Evolutionary conservation across 2,329 filamentous ascomycete genomes (phyloP), one percentile per base, ranked within the genome.

Genomic region (Pseudomassariella vexata): DNA sequence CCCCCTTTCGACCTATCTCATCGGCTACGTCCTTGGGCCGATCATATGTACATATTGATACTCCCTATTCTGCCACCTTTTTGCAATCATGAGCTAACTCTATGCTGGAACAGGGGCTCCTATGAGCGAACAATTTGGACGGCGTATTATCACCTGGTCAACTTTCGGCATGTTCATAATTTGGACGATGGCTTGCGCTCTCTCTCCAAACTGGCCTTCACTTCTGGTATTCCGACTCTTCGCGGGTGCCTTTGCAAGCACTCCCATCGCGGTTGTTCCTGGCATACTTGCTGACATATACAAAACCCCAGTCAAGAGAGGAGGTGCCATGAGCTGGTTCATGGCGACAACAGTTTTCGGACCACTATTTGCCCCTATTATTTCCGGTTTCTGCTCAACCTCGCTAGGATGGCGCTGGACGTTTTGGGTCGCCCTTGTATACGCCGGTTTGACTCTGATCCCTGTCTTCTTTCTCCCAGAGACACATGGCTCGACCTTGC

Each of bases 381-480:
- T 81, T 15, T 76, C 75, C 1, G 81, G 79, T 8, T 84, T 71
- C 54, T 69, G 74, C 23, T 63, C 73, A 1, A 50, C 63, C 2
- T 66, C 63, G 2, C 67, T 82, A 17, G 72, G 70, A 17, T 85
- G 81, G 82, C 68, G 76, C 24, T 85, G 81, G 82, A 59, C 70
- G 2, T 84, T 84, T 48, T 85, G 80, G 73, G 68, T 86, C 16
- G 79, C 65, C 10, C 62, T 85, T 11, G 82, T 88, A 12, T 65
- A 85, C 34, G 82, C 82, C 3, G 80, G 72, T 17, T 56, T 58
- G 1, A 79, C 78, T 2, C 66, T 80, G 54, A 52, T 78, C 3
- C 60, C 77, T 2, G 57, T 85, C 10, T 35, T 76, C n/a, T 66
- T 80, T 38, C 65, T 86, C 36, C 80, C 77, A 11, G 79, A 83